A percentile compares a stretch with the other conserved stretches of the same genome.
phyloP scores from a whole-genome alignment of 2,329 filamentous ascomycete species.

The Cercospora canescens region DNA sequence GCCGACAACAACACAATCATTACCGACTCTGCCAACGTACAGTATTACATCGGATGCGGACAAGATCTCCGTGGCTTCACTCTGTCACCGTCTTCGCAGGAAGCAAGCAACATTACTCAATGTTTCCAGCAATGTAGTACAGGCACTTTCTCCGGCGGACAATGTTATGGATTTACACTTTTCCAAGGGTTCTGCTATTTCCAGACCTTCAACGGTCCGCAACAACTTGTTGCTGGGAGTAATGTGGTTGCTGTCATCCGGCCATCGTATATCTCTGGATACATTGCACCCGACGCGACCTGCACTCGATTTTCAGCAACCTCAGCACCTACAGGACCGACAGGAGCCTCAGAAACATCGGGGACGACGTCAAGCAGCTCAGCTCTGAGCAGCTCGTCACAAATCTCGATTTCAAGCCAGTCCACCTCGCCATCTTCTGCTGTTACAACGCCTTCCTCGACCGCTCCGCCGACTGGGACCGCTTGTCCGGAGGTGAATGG shows the following conservation, averaged over 20 bases:
- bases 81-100: not conserved
- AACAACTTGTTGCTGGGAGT: not conserved
- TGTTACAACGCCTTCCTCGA: not conserved
- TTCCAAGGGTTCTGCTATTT: slow-evolving; percentile 11
- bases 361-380: not conserved
- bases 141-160: slow-evolving; percentile 1
- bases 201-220: not conserved
- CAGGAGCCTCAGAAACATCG: not conserved
- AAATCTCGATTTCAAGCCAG: not conserved
- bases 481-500: not conserved
- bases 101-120: not conserved
- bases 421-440: not conserved
- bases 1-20: slow-evolving; percentile 4
- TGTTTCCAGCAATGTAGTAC: slow-evolving; percentile 5
- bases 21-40: not conserved
- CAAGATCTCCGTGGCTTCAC: not conserved
- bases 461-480: not conserved
- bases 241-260: not conserved
- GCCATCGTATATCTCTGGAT: not conserved
- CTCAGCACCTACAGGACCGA: not conserved
- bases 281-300: not conserved
- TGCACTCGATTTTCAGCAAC: not conserved
- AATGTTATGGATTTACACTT: not conserved
- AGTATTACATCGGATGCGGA: slow-evolving; percentile 11
- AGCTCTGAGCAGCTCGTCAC: not conserved